These are phyloP conservation scores for Corymbia maculata DNA, from an alignment of 345 rosid species.

Conservation along the genomic window DNA sequence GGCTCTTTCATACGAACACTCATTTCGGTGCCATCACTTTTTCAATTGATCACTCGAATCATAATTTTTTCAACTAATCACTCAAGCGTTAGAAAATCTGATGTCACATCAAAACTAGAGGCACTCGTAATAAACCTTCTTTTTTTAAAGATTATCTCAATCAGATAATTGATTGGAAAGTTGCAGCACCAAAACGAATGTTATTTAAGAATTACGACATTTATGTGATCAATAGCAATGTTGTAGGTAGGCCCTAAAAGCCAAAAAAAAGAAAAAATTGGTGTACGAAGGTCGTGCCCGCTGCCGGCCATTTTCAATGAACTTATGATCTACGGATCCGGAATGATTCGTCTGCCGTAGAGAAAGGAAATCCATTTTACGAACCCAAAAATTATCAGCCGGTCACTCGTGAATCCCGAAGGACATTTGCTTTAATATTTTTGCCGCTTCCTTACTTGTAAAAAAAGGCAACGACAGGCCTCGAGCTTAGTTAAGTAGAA, in stretches of 20 bases:
- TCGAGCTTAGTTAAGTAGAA: background rate
- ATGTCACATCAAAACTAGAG: background rate
- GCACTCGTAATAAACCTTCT: fast-evolving
- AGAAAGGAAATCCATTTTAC: background rate
- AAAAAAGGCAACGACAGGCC: background rate
- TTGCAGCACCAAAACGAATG: fast-evolving
- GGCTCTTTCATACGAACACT: fast-evolving
- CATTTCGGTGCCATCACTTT: background rate
- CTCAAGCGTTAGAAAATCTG: fast-evolving
- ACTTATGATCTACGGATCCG: too few relatives aligned
- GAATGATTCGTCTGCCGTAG: background rate
- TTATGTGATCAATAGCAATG: background rate
- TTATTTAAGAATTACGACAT: background rate
- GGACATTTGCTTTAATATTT: background rate
- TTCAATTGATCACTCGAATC: background rate
- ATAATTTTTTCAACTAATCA: background rate
- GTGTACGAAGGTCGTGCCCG: background rate
- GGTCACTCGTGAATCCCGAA: background rate
- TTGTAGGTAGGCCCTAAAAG: background rate
- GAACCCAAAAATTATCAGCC: background rate
- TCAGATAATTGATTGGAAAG: background rate
- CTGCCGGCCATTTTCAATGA: background rate
- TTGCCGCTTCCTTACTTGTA: background rate
- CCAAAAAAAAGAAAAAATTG: background rate
- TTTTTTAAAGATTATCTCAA: background rate